Conservation (phyloP, 2,329 filamentous ascomycete species). For the Sarocladium brachiariae region DNA sequence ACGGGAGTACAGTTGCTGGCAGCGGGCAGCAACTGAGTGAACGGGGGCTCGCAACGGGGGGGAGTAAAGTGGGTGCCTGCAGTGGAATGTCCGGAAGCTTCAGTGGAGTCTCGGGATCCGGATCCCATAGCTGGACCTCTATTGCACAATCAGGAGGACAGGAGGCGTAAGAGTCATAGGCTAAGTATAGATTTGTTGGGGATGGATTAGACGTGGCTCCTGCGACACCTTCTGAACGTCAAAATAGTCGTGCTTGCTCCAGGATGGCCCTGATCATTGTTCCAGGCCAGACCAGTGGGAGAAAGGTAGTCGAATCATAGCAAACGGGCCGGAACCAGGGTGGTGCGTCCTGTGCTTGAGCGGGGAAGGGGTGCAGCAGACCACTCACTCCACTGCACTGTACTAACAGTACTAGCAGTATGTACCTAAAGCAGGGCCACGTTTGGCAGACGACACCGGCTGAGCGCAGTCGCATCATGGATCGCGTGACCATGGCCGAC, state of each 20-base stretch:
- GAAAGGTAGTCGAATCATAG: background rate
- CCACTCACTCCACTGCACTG: too few relatives aligned
- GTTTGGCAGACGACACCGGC: background rate
- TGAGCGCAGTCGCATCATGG: constrained; percentile 9
- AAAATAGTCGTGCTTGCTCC: too few relatives aligned
- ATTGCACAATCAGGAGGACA: background rate
- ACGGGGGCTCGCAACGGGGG: background rate
- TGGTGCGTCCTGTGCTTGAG: background rate
- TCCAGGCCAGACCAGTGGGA: background rate
- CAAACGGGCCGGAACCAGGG: background rate
- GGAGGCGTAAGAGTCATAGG: background rate
- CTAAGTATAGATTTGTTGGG: background rate
- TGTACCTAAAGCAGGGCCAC: too few relatives aligned
- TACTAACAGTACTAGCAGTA: too few relatives aligned
- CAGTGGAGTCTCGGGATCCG: background rate
- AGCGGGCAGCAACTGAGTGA: background rate
- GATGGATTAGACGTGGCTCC: background rate
- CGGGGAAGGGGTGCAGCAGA: background rate
- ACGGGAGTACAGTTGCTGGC: background rate
- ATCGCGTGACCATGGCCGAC: constrained; percentile 8
- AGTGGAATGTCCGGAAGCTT: background rate
- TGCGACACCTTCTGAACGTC: too few relatives aligned
- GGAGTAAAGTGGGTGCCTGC: background rate
- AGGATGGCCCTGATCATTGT: background rate
- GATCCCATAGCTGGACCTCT: background rate